Evolutionary conservation across 2,329 filamentous ascomycete species (phyloP).

Genomic region (Cladosporium sp.): DNA sequence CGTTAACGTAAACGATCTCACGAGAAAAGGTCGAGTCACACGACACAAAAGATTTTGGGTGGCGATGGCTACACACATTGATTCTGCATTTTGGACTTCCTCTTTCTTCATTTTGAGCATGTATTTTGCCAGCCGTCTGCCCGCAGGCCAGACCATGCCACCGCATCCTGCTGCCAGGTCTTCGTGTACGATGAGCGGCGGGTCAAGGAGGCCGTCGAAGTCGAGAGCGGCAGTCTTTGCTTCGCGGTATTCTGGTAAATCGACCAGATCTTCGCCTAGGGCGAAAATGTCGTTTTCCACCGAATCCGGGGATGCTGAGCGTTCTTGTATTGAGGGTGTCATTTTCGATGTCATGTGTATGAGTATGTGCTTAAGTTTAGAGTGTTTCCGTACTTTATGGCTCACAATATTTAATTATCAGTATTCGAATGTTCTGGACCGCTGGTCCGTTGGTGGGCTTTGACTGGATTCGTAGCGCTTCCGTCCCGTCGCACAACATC

Average conservation of each 20-base stretch:
- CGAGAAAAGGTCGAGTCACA: not conserved
- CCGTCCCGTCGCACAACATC: too few species aligned
- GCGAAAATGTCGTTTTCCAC: constrained; percentile 22
- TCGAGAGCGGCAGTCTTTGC: constrained; percentile 45
- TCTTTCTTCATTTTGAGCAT: constrained; percentile 69
- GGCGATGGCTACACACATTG: not conserved
- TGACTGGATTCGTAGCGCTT: too few species aligned
- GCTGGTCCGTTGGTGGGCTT: too few species aligned
- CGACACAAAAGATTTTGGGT: not conserved
- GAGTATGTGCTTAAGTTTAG: too few species aligned
- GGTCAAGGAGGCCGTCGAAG: constrained; percentile 68
- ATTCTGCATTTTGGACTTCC: constrained; percentile 45
- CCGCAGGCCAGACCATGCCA: constrained; percentile 90
- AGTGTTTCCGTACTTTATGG: not conserved
- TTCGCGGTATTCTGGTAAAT: constrained; percentile 35
- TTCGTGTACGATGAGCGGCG: constrained; percentile 73
- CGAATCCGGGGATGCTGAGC: not conserved
- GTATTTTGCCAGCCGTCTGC: constrained; percentile 82
- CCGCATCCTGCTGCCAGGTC: constrained; percentile 86
- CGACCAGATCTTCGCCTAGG: constrained; percentile 54
- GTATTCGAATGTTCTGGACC: too few species aligned
- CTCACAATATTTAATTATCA: too few species aligned
- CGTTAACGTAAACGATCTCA: not conserved
- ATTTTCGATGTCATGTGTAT: not conserved
- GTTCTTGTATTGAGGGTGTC: not conserved